These are phyloP conservation scores for Thymus quinquecostatus DNA, from an alignment of 257 asterid species.

Conservation along the genomic window DNA sequence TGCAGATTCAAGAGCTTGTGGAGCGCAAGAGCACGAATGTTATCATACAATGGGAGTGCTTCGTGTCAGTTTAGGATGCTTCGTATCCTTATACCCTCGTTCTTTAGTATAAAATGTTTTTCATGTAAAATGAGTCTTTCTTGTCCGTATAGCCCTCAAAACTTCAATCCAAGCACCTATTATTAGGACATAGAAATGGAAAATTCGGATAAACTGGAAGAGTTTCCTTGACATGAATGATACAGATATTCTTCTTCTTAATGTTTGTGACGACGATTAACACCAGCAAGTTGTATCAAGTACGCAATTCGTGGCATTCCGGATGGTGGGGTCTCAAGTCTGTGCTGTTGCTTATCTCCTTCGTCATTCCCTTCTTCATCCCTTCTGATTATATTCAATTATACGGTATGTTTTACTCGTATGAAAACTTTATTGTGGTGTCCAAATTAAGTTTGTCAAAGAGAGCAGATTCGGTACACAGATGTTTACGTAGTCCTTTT, in stretches of 20 bases:
- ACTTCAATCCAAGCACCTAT: no score
- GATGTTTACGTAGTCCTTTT: not conserved
- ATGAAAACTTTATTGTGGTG: not conserved
- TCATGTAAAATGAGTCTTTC: no score
- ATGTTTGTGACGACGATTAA: constrained; percentile 72
- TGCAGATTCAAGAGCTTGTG: constrained; percentile 85
- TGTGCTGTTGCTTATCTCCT: constrained; percentile 48
- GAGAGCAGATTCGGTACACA: not conserved
- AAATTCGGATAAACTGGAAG: not conserved
- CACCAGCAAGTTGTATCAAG: constrained; percentile 57
- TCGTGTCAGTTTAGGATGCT: constrained; percentile 94
- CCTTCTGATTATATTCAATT: constrained; percentile 72
- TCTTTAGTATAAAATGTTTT: no score
- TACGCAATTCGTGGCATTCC: constrained; percentile 79
- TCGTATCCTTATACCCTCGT: constrained; percentile 58
- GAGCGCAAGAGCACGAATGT: constrained; percentile 59
- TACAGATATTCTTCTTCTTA: constrained; percentile 69
- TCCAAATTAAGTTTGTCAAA: not conserved
- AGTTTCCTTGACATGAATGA: constrained; percentile 52
- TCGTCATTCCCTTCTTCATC: constrained; percentile 73
- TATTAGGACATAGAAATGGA: no score
- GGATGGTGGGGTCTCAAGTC: constrained; percentile 79
- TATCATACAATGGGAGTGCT: constrained; percentile 91
- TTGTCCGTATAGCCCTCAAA: no score
- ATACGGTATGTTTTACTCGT: constrained; percentile 55